A percentile compares a stretch with the other conserved stretches of the same genome.
These are phyloP conservation scores for Aspergillus sparsus DNA, from an alignment of 495 filamentous ascomycete species.

Conservation along the genomic window DNA sequence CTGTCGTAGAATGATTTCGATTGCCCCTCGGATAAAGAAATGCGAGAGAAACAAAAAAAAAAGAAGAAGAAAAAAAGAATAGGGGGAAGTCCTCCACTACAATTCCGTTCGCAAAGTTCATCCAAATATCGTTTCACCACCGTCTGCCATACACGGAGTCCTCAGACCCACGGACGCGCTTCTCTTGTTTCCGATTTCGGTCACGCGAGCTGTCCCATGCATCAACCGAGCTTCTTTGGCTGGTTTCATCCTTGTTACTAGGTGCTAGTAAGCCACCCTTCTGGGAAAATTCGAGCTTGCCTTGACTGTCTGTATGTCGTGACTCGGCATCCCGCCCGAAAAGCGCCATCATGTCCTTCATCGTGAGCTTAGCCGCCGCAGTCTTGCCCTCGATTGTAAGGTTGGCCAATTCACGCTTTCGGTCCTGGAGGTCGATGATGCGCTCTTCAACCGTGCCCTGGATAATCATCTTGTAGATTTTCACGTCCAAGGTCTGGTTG, in stretches of 20 bases:
- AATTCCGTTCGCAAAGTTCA: no score
- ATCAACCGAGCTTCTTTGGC: conserved; percentile 8
- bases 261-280: conserved; percentile 31
- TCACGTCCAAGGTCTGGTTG: conserved; percentile 90
- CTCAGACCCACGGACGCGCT: conserved; percentile 32
- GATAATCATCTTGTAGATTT: conserved; percentile 91
- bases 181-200: conserved; percentile 28
- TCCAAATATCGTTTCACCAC: conserved; percentile 32
- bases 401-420: conserved; percentile 85
- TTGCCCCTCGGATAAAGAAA: background rate
- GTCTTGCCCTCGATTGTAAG: conserved; percentile 81
- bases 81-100: no score
- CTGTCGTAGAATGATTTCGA: background rate
- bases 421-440: conserved; percentile 88
- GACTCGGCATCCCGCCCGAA: conserved; percentile 77
- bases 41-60: no score
- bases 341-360: conserved; percentile 90
- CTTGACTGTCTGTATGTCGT: conserved; percentile 39
- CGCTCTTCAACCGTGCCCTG: conserved; percentile 84
- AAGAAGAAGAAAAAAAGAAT: no score
- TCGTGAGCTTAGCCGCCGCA: conserved; percentile 74
- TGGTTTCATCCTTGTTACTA: conserved; percentile 5
- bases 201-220: conserved; percentile 31
- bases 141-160: conserved; percentile 49
- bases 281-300: conserved; percentile 33